Conservation (phyloP, 257 asterid species). For the Lavandula angustifolia region DNA sequence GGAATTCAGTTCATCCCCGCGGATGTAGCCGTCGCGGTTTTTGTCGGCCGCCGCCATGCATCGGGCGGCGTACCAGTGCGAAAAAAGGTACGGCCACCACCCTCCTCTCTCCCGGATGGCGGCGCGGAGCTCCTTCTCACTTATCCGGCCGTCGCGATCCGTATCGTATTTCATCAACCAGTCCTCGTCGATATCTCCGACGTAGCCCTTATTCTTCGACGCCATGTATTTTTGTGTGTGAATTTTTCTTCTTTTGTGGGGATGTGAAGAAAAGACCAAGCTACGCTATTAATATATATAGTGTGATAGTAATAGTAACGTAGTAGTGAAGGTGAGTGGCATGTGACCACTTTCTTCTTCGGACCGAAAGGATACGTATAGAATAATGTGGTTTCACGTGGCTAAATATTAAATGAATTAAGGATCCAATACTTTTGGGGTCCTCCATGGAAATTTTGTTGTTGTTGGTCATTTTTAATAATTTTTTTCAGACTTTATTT, state of each 20-base stretch:
- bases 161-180: conserved; percentile 23
- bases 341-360: too few species aligned
- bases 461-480: too few species aligned
- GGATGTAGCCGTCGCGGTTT: conserved; percentile 12
- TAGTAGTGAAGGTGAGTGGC: too few species aligned
- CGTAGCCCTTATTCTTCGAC: neutral
- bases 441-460: too few species aligned
- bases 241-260: neutral
- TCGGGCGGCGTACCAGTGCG: conserved; percentile 8
- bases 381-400: too few species aligned
- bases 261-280: neutral
- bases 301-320: neutral
- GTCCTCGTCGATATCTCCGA: conserved; percentile 3
- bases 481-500: neutral
- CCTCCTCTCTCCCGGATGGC: conserved; percentile 28
- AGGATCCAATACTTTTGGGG: neutral
- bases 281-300: neutral
- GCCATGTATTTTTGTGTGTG: neutral
- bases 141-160: conserved; percentile 10
- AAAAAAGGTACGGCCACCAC: conserved; percentile 2
- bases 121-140: conserved; percentile 22
- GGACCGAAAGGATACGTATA: too few species aligned
- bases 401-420: too few species aligned
- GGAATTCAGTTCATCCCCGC: conserved; percentile 22
- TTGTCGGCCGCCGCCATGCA: conserved; percentile 18